Conservation (phyloP, 805 yeast genomes). For the Suhomyces prunicola region DNA sequence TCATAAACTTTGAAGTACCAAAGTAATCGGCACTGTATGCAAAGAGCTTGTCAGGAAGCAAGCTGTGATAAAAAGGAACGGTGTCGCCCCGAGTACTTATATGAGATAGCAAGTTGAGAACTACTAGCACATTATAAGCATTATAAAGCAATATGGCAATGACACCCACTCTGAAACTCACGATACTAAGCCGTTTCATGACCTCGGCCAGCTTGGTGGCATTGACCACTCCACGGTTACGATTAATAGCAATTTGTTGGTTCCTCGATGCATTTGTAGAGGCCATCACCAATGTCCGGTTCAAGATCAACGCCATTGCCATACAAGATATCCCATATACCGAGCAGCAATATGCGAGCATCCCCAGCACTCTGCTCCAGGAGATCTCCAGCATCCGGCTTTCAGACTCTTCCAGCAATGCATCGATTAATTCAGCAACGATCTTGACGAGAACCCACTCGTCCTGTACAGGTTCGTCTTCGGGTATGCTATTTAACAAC, state of each 20-base stretch:
- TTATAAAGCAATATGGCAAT: constrained; percentile 24
- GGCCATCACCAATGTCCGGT: constrained; percentile 37
- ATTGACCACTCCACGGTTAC: constrained; percentile 11
- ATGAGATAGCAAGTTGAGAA: constrained; percentile 26
- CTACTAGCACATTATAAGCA: constrained; percentile 26
- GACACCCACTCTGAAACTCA: constrained; percentile 27
- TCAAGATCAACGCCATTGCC: constrained; percentile 36
- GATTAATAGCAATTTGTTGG: constrained; percentile 18
- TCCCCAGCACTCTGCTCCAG: constrained; percentile 17
- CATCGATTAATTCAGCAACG: constrained; percentile 6
- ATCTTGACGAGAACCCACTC: neutral
- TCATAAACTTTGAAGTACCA: constrained; percentile 25
- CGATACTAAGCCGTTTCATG: constrained; percentile 18
- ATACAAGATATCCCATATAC: constrained; percentile 37
- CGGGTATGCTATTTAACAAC: neutral
- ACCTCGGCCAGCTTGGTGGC: constrained; percentile 13
- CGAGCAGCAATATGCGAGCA: constrained; percentile 33
- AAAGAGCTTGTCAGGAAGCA: constrained; percentile 17
- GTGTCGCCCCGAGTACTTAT: constrained; percentile 8
- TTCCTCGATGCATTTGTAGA: constrained; percentile 27
- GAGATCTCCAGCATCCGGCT: neutral
- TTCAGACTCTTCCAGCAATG: constrained; percentile 10
- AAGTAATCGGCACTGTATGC: constrained; percentile 22
- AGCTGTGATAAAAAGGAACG: constrained; percentile 10
- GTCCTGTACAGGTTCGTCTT: neutral